Evolutionary conservation across 2,329 filamentous ascomycete genomes (phyloP), one percentile per base, ranked within the genome.

Genomic region (Dactylellina drechsleri): DNA sequence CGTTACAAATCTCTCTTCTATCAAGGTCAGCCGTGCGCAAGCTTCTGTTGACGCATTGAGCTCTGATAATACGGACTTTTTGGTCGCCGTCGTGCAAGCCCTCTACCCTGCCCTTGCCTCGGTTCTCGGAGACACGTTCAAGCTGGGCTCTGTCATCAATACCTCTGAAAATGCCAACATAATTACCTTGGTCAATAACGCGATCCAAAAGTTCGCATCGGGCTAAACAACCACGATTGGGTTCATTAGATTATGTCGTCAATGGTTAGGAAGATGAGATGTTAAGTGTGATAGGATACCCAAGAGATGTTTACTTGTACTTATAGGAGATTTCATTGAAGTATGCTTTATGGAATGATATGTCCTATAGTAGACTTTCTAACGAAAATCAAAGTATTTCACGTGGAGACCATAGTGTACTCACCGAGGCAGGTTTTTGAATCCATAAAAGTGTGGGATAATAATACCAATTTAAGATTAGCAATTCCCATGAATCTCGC

Each of bases 161-260:
- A 74, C 62, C 5, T 74, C 70, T 4, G 70, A 74, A 49, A 66
- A 74, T 12, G 49, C 61, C 10, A 73, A 73, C 41, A 13, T 66
- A 4, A 31, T 73, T 43, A 43, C 16, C 6, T 26, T 66, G 13
- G 41, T 66, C 28, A 73, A 73, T 56, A 52, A 41, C 20, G 68
- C 68, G 2, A 66, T 73, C 61, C 60, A 73, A 40, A 53, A 54
- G 15, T 50, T 73, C 20, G 36, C 60, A 20, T 60, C 57, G 8
- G 26, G 57, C 13, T 60, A 58, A 23, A 57, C 28, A 20, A 13
- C 23, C 23, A 23, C 43, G 16, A 13, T 47, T 52, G 31, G 31
- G 10, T 7, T 36, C 10, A 10, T 10, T 1, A 36, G 2, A 36
- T 36, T 36, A 36, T 36, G 6, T 23, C 4, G 23, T 4, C 23